Evolutionary conservation across 495 filamentous ascomycete genomes (phyloP).

Genomic region (Pyrenopolyporus hunteri): DNA sequence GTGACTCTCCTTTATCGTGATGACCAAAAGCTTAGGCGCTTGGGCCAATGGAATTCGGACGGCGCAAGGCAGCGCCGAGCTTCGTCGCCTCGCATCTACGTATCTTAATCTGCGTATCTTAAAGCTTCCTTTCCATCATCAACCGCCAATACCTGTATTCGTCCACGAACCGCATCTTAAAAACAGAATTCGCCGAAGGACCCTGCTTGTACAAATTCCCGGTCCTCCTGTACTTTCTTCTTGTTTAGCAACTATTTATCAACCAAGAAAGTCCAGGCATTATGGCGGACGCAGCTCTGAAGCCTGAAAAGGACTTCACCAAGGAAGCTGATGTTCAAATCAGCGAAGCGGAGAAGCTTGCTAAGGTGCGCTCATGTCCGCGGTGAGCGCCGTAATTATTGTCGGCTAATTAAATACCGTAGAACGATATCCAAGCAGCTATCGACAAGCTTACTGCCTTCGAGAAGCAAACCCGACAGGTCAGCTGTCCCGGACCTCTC

Average conservation of each 20-base stretch:
- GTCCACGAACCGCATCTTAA: slow-evolving; percentile 1
- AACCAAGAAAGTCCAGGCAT: slow-evolving; percentile 9
- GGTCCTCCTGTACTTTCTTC: neutral
- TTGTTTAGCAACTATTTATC: neutral
- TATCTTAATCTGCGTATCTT: neutral
- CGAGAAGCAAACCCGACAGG: slow-evolving; percentile 97
- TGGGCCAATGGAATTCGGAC: slow-evolving; percentile 19
- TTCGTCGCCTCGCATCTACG: slow-evolving; percentile 34
- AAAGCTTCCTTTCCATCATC: slow-evolving; percentile 16
- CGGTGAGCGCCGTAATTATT: slow-evolving; percentile 3
- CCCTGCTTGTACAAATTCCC: neutral
- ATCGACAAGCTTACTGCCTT: slow-evolving; percentile 89
- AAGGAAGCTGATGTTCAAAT: slow-evolving; percentile 92
- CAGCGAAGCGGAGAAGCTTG: slow-evolving; percentile 84
- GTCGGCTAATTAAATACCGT: slow-evolving; percentile 11
- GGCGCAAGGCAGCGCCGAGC: slow-evolving; percentile 33
- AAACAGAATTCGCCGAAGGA: neutral
- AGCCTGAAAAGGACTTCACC: slow-evolving; percentile 76
- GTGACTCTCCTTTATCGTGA: slow-evolving; percentile 25
- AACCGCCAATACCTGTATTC: neutral
- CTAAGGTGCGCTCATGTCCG: slow-evolving; percentile 65
- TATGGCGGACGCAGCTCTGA: slow-evolving; percentile 58
- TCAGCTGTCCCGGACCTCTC: slow-evolving; percentile 43
- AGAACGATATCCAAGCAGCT: slow-evolving; percentile 81
- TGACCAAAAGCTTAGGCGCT: slow-evolving; percentile 31